Percentiles rank a stretch among this genome's conserved stretches.
Conservation (phyloP, 2,329 filamentous ascomycete genomes). For the Monilinia aucupariae region DNA sequence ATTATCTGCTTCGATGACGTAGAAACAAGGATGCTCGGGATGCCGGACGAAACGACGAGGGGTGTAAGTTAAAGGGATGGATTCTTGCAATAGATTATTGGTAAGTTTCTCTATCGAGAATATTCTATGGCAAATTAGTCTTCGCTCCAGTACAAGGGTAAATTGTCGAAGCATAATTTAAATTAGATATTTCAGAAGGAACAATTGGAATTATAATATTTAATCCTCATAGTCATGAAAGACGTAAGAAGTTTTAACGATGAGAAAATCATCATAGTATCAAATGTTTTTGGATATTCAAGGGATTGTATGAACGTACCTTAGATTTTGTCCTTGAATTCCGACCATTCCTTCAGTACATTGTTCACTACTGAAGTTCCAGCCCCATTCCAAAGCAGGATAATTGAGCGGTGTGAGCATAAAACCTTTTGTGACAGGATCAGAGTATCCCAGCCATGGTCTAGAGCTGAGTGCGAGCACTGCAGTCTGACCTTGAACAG, state of each 20-base stretch:
- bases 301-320: slow-evolving; percentile 51
- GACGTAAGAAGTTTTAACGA: slow-evolving; percentile 37
- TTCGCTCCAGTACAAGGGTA: slow-evolving; percentile 13
- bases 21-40: slow-evolving; percentile 83
- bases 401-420: slow-evolving; percentile 91
- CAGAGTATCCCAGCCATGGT: slow-evolving; percentile 93
- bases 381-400: slow-evolving; percentile 82
- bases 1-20: slow-evolving; percentile 89
- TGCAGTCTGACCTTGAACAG: slow-evolving; percentile 75
- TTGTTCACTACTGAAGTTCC: slow-evolving; percentile 94
- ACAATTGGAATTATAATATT: slow-evolving; percentile 79
- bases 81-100: slow-evolving; percentile 80
- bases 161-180: slow-evolving; percentile 15
- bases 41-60: slow-evolving; percentile 83
- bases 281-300: slow-evolving; percentile 4
- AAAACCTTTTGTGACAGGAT: slow-evolving; percentile 79
- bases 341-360: slow-evolving; percentile 92
- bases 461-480: slow-evolving; percentile 87
- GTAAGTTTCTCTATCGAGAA: slow-evolving; percentile 85
- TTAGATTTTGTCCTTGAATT: slow-evolving; percentile 79
- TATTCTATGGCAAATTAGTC: slow-evolving; percentile 55
- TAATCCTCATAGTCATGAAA: slow-evolving; percentile 42
- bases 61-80: slow-evolving; percentile 82
- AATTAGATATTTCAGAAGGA: slow-evolving; percentile 71
- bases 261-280: slow-evolving; percentile 42